These are phyloP conservation scores for Mollisia scopiformis DNA, from an alignment of 2,329 filamentous ascomycete species.

Conservation along the genomic window DNA sequence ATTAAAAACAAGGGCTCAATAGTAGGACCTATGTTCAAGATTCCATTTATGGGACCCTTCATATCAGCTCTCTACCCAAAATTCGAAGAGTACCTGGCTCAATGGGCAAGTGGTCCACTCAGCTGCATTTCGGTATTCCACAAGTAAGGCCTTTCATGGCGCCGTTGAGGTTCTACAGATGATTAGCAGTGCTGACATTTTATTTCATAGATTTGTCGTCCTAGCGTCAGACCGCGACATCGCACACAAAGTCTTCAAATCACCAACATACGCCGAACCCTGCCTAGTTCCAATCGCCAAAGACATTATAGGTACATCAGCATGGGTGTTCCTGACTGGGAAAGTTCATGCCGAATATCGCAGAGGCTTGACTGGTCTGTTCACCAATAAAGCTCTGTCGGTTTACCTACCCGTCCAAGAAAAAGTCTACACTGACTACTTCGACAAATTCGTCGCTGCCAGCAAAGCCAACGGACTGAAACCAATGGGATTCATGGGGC, in stretches of 20 bases:
- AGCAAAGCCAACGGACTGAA: conserved; percentile 55
- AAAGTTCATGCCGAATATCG: conserved; percentile 78
- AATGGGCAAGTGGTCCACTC: conserved; percentile 78
- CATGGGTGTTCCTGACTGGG: conserved; percentile 82
- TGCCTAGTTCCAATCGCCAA: conserved; percentile 78
- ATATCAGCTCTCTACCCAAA: conserved; percentile 74
- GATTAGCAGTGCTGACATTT: not conserved
- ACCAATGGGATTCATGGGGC: conserved; percentile 69
- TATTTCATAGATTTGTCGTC: conserved; percentile 67
- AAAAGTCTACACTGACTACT: conserved; percentile 73
- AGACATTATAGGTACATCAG: conserved; percentile 71
- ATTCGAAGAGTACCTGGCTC: conserved; percentile 72
- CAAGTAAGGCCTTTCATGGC: conserved; percentile 59
- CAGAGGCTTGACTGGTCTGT: conserved; percentile 73
- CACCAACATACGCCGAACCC: conserved; percentile 72
- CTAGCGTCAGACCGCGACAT: conserved; percentile 78
- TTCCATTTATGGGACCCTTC: conserved; percentile 76
- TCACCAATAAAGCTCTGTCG: conserved; percentile 72
- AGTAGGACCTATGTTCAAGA: conserved; percentile 64
- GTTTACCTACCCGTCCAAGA: conserved; percentile 76
- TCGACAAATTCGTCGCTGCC: conserved; percentile 65
- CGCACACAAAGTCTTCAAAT: conserved; percentile 82
- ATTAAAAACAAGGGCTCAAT: conserved; percentile 64
- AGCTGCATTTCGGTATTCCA: conserved; percentile 86
- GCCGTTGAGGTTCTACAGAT: not conserved